A percentile compares a stretch with the other conserved stretches of the same genome.
Conservation (phyloP, 306 rosid species). For the Begonia masoniana region DNA sequence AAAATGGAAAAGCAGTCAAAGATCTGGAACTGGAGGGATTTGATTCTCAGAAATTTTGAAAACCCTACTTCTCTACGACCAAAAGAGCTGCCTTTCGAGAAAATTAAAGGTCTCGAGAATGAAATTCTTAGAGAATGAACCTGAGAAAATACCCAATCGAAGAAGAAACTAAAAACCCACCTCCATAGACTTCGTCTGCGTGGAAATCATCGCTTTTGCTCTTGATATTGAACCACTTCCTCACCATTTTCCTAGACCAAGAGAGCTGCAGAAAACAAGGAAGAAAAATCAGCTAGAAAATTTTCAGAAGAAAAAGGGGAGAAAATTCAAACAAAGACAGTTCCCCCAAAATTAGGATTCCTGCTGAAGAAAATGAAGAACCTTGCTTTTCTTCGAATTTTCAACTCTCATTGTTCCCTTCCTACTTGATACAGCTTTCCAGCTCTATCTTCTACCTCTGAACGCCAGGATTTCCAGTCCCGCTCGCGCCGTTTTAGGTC, state of each 20-base stretch:
- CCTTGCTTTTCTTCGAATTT: slow-evolving; percentile 89
- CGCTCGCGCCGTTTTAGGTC: neutral
- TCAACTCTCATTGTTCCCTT: slow-evolving; percentile 76
- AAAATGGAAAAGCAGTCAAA: too few species aligned
- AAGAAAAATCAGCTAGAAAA: slow-evolving; percentile 32
- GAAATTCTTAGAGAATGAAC: too few species aligned
- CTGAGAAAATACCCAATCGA: slow-evolving; percentile 1
- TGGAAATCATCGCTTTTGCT: slow-evolving; percentile 70
- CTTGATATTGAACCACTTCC: slow-evolving; percentile 91
- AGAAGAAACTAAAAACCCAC: slow-evolving; percentile 36
- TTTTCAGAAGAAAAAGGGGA: slow-evolving; percentile 12
- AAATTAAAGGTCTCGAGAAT: too few species aligned
- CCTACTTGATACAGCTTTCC: slow-evolving; percentile 56
- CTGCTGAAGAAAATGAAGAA: slow-evolving; percentile 14
- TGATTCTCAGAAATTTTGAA: too few species aligned
- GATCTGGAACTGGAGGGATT: too few species aligned
- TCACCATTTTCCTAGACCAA: slow-evolving; percentile 99
- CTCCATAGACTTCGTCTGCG: slow-evolving; percentile 63
- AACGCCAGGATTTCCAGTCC: slow-evolving; percentile 12
- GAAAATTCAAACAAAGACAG: slow-evolving; percentile 4
- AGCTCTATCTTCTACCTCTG: slow-evolving; percentile 13
- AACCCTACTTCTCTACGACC: too few species aligned
- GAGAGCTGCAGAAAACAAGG: slow-evolving; percentile 72
- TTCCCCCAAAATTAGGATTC: neutral
- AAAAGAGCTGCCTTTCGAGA: too few species aligned